phyloP scores from a whole-genome alignment of 768 basidiomycete species.

The Mrakia frigida region DNA sequence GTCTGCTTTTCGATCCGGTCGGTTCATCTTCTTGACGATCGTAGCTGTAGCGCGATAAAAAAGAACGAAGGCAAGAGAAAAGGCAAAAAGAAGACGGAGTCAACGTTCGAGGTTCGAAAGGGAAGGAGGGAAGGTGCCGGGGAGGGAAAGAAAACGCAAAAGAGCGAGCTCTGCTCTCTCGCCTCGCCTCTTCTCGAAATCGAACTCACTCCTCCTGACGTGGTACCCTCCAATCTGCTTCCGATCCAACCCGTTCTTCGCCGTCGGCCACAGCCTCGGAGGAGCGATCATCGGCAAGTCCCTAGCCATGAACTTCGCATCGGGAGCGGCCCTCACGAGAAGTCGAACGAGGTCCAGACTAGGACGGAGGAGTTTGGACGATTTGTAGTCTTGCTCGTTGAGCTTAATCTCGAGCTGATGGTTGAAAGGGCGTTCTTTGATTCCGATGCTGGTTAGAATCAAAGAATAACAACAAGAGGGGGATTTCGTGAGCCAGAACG shows the following conservation, averaged over 20 bases:
- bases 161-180: no score
- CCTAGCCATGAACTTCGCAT: conserved; percentile 65
- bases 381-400: no score
- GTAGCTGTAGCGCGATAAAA: not conserved
- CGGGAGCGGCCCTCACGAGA: not conserved
- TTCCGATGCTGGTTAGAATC: not conserved
- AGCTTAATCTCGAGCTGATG: not conserved
- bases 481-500: no score
- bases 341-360: not conserved
- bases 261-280: conserved; percentile 77
- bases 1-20: conserved; percentile 70
- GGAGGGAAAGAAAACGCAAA: conserved; percentile 26
- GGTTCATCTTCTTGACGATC: conserved; percentile 61
- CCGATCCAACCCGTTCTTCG: conserved; percentile 58
- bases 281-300: conserved; percentile 92
- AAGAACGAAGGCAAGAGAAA: no score
- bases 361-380: not conserved
- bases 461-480: no score
- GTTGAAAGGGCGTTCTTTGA: not conserved
- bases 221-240: conserved; percentile 53
- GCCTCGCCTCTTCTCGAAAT: not conserved
- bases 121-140: no score
- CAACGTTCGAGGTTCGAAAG: no score
- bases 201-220: conserved; percentile 61
- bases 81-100: no score